Percentiles rank a stretch among this genome's conserved stretches.
These are phyloP conservation scores for Rhodofomes roseus DNA, from an alignment of 1,284 basidiomycete genomes.

Conservation along the genomic window DNA sequence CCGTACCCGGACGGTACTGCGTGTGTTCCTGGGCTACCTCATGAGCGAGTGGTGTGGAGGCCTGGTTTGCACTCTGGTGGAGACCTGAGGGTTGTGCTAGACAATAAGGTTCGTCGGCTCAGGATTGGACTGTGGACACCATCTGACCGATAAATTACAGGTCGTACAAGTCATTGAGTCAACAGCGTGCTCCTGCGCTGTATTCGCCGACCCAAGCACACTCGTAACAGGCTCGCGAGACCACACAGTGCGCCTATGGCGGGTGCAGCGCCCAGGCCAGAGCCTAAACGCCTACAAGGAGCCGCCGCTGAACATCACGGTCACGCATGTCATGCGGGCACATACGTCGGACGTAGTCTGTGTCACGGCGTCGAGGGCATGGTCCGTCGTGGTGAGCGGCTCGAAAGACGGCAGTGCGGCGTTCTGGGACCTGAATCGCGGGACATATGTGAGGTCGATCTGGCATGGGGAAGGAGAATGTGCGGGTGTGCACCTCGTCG, in stretches of 20 bases:
- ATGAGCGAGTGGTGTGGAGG: conserved; percentile 72
- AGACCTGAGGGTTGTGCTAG: conserved; percentile 59
- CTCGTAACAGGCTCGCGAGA: conserved; percentile 78
- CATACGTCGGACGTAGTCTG: conserved; percentile 69
- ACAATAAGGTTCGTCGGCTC: conserved; percentile 48
- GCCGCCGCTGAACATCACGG: conserved; percentile 32
- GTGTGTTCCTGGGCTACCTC: conserved; percentile 54
- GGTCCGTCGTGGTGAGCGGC: conserved; percentile 85
- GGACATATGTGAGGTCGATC: conserved; percentile 73
- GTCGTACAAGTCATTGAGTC: conserved; percentile 75
- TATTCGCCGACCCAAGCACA: conserved; percentile 68
- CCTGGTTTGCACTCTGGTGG: conserved; percentile 34
- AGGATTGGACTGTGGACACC: not conserved
- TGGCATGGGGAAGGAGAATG: conserved; percentile 52
- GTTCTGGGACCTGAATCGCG: conserved; percentile 89
- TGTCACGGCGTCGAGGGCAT: conserved; percentile 73
- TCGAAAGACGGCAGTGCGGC: conserved; percentile 83
- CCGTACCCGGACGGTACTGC: conserved; percentile 61
- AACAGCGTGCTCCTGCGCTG: conserved; percentile 68
- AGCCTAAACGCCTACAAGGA: conserved; percentile 21
- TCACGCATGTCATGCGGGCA: conserved; percentile 75
- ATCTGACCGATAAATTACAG: conserved; percentile 30
- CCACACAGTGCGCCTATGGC: conserved; percentile 80
- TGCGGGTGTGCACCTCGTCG: conserved; percentile 61
- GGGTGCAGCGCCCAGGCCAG: conserved; percentile 37